phyloP scores from a whole-genome alignment of 208 protist genomes.

The Vickermania ingenoplastis region DNA sequence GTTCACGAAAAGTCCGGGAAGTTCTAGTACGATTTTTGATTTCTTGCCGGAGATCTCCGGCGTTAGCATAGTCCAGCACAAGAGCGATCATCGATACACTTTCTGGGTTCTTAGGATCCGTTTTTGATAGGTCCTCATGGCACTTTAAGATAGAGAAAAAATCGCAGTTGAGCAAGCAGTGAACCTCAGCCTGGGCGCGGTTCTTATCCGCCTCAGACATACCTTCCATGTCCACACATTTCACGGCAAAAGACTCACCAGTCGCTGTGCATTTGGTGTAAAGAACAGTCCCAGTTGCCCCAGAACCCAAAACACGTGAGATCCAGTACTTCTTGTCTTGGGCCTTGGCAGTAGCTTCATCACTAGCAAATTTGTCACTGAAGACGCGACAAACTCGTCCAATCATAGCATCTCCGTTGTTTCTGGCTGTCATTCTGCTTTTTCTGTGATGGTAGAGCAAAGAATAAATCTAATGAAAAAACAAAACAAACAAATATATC shows the following conservation, averaged over 20 bases:
- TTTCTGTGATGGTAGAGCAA: too few relatives aligned
- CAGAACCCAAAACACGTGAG: constrained; percentile 57
- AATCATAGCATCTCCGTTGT: constrained; percentile 59
- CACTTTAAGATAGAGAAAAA: constrained; percentile 80
- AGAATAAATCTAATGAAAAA: too few relatives aligned
- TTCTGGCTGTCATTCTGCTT: too few relatives aligned
- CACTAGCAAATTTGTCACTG: constrained; percentile 46
- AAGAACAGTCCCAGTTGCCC: constrained; percentile 45
- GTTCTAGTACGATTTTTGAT: constrained; percentile 48
- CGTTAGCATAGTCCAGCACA: constrained; percentile 79
- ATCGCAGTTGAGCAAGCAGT: constrained; percentile 61
- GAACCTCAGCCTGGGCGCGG: constrained; percentile 47
- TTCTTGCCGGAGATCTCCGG: constrained; percentile 68
- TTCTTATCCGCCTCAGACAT: constrained; percentile 77
- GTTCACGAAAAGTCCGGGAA: constrained; percentile 37
- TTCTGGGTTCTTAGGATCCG: constrained; percentile 32
- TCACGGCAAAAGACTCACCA: constrained; percentile 45
- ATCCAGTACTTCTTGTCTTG: constrained; percentile 70
- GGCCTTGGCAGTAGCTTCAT: constrained; percentile 56
- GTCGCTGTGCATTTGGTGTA: constrained; percentile 49
- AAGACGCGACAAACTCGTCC: constrained; percentile 49
- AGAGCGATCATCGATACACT: constrained; percentile 59
- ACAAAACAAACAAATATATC: too few relatives aligned
- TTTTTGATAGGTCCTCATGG: constrained; percentile 58
- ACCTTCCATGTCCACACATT: constrained; percentile 59